phyloP scores from a whole-genome alignment of 2,329 filamentous ascomycete species.

The Onygenales sp. region DNA sequence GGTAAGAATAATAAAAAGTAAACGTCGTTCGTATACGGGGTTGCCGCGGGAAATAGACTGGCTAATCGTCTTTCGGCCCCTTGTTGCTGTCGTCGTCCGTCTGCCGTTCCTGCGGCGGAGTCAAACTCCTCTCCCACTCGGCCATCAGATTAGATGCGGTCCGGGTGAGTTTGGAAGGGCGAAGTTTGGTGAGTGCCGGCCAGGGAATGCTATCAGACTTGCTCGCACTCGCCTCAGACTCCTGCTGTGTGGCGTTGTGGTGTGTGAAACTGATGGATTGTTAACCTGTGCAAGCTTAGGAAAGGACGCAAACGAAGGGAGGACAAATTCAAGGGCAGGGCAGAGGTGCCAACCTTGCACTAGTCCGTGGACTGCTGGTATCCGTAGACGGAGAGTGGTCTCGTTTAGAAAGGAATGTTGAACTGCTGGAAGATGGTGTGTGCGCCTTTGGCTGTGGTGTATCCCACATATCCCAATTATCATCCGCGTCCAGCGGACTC shows the following conservation, averaged over 20 bases:
- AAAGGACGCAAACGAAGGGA: not conserved
- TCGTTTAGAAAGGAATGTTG: conserved; percentile 41
- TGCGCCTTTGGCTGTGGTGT: conserved; percentile 33
- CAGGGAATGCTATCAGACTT: conserved; percentile 46
- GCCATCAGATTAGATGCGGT: conserved; percentile 81
- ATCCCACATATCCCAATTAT: conserved; percentile 49
- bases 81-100: not conserved
- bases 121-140: conserved; percentile 79
- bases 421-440: conserved; percentile 38
- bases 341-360: conserved; percentile 38
- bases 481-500: conserved; percentile 37
- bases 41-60: no score
- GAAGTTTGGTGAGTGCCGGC: conserved; percentile 60
- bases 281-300: conserved; percentile 3
- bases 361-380: conserved; percentile 43
- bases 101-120: conserved; percentile 25
- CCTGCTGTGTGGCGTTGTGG: conserved; percentile 21
- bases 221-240: conserved; percentile 19
- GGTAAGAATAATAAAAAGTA: no score
- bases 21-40: no score
- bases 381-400: conserved; percentile 36
- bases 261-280: conserved; percentile 27
- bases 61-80: not conserved
- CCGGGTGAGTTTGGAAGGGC: conserved; percentile 66
- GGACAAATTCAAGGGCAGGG: conserved; percentile 12